Conservation (phyloP, 768 basidiomycete genomes). For the Rhodotorula sphaerocarpa region DNA sequence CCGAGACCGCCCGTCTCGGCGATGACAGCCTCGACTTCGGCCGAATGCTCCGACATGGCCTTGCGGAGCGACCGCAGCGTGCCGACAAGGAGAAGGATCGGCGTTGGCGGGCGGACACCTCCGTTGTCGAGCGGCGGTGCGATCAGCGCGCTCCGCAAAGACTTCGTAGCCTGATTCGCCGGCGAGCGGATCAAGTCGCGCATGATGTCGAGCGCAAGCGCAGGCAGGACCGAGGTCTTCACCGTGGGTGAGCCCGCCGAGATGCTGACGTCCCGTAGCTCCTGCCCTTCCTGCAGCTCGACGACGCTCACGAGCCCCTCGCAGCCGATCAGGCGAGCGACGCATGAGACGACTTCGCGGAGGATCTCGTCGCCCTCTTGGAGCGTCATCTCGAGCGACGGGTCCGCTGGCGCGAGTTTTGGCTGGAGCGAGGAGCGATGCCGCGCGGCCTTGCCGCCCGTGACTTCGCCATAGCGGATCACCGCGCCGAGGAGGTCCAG, state of each 20-base stretch:
- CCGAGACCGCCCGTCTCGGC: constrained; percentile 2
- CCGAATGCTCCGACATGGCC: constrained; percentile 35
- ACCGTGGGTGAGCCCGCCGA: neutral
- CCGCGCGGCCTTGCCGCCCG: constrained; percentile 16
- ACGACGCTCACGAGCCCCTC: constrained; percentile 37
- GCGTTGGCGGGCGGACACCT: constrained; percentile 3
- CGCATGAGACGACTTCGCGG: constrained; percentile 36
- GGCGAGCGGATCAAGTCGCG: constrained; percentile 39
- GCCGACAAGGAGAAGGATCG: constrained; percentile 37
- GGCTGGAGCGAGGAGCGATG: neutral
- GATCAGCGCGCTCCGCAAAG: constrained; percentile 30
- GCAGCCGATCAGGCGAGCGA: constrained; percentile 37
- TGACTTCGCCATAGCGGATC: constrained; percentile 37
- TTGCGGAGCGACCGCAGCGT: constrained; percentile 34
- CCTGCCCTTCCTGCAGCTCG: constrained; percentile 24
- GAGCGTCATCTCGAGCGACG: neutral
- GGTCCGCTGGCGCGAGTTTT: neutral
- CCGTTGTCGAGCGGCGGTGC: constrained; percentile 13
- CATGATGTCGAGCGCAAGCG: constrained; percentile 37
- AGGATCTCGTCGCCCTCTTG: constrained; percentile 32
- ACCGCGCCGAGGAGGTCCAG: constrained; percentile 37
- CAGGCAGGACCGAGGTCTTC: constrained; percentile 24
- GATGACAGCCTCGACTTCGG: constrained; percentile 21
- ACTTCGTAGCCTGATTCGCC: constrained; percentile 39
- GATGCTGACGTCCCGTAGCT: constrained; percentile 10